Evolutionary conservation across 2,329 filamentous ascomycete species (phyloP).

Genomic region (Oidium heveae): DNA sequence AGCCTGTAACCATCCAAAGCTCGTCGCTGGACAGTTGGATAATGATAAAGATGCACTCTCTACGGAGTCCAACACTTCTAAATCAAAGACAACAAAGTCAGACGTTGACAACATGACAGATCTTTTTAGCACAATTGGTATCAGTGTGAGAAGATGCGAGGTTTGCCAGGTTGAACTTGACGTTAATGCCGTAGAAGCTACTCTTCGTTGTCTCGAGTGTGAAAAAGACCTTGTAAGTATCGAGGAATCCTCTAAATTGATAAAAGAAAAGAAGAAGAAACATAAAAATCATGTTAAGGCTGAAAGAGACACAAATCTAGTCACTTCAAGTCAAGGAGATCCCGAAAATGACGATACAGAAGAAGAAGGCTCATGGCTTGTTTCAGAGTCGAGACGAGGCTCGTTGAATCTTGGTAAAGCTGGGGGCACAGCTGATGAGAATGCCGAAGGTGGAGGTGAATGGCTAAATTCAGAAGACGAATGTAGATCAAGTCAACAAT

Average conservation of each 20-base stretch:
- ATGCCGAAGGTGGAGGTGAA: conserved; percentile 68
- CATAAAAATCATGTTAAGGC: conserved; percentile 9
- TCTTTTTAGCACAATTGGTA: conserved; percentile 57
- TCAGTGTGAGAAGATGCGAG: conserved; percentile 14
- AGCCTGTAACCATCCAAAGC: conserved; percentile 78
- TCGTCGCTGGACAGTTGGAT: conserved; percentile 64
- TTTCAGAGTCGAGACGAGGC: conserved; percentile 27
- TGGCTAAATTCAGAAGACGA: conserved; percentile 42
- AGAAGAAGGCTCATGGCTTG: conserved; percentile 56
- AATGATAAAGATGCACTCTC: conserved; percentile 70
- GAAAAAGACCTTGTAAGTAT: conserved; percentile 46
- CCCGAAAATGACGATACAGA: conserved; percentile 33
- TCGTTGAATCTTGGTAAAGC: conserved; percentile 37
- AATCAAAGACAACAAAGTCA: conserved; percentile 21
- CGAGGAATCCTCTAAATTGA: conserved; percentile 17
- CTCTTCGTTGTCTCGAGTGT: conserved; percentile 46
- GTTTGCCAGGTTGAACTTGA: conserved; percentile 13
- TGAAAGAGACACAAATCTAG: conserved; percentile 17
- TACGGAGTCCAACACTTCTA: conserved; percentile 28
- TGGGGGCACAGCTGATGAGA: conserved; percentile 66
- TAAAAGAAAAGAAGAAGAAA: conserved; percentile 18
- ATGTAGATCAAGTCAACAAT: conserved; percentile 4
- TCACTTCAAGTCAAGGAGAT: conserved; percentile 4
- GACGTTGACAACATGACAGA: conserved; percentile 61
- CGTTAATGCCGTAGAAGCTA: conserved; percentile 16